Percentiles rank a stretch among this genome's conserved stretches.
Conservation (phyloP, 495 filamentous ascomycete genomes). For the Talaromyces thailandensis region DNA sequence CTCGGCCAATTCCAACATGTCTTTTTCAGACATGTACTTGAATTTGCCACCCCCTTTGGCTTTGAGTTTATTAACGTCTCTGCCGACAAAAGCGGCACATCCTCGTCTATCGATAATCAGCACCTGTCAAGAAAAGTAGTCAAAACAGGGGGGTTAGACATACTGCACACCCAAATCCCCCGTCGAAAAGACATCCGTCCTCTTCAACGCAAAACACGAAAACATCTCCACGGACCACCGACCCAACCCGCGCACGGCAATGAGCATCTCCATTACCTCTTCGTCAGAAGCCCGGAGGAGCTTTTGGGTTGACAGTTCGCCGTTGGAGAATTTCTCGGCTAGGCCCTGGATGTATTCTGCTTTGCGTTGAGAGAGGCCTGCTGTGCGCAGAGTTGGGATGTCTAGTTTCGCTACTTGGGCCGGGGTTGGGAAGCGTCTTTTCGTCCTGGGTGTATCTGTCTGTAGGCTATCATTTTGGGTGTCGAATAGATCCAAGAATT, state of each 20-base stretch:
- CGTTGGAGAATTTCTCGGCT: constrained; percentile 66
- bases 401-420: constrained; percentile 52
- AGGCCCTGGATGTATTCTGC: constrained; percentile 88
- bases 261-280: constrained; percentile 70
- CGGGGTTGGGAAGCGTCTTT: constrained; percentile 63
- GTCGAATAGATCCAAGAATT: constrained; percentile 74
- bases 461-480: constrained; percentile 13
- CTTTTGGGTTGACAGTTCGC: constrained; percentile 66
- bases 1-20: constrained; percentile 78
- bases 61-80: constrained; percentile 78
- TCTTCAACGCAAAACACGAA: constrained; percentile 80
- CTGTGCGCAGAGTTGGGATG: constrained; percentile 62
- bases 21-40: constrained; percentile 92
- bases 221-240: constrained; percentile 97
- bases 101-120: constrained; percentile 47
- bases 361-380: constrained; percentile 83
- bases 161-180: constrained; percentile 91
- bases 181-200: constrained; percentile 86
- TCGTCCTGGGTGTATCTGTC: background rate
- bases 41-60: constrained; percentile 76
- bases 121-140: background rate
- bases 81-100: constrained; percentile 79
- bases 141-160: constrained; percentile 14
- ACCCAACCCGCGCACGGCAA: constrained; percentile 80
- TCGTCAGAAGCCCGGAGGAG: constrained; percentile 73